Conservation (phyloP, 1,284 basidiomycete species). For the Trichosporon coremiiforme region DNA sequence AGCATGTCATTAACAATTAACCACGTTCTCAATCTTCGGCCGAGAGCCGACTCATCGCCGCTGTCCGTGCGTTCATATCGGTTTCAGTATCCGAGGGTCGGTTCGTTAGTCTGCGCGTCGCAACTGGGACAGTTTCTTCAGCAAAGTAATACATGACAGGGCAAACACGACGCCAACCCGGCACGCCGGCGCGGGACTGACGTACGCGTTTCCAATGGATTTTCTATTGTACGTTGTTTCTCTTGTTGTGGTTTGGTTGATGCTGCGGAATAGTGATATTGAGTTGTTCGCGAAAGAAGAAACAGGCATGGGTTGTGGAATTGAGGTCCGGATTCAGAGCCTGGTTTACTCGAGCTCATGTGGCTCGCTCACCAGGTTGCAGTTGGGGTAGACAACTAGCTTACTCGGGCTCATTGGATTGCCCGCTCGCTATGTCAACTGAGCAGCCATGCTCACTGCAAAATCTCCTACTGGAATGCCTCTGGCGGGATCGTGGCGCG, state of each 20-base stretch:
- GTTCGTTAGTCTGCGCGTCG: background rate
- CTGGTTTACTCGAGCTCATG: slow-evolving; percentile 18
- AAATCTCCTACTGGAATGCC: slow-evolving; percentile 34
- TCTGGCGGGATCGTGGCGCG: slow-evolving; percentile 45
- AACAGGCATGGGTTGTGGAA: background rate
- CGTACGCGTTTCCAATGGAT: background rate
- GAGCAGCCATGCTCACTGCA: slow-evolving; percentile 15
- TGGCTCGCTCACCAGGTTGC: slow-evolving; percentile 18
- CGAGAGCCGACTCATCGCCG: background rate
- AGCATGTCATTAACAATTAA: background rate
- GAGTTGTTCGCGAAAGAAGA: background rate
- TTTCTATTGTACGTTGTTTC: slow-evolving; percentile 7
- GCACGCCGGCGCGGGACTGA: background rate
- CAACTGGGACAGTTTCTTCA: background rate
- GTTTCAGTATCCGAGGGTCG: background rate
- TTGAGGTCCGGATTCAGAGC: background rate
- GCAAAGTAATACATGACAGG: slow-evolving; percentile 4
- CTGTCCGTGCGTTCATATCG: background rate
- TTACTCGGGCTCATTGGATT: slow-evolving; percentile 11
- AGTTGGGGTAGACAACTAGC: slow-evolving; percentile 13
- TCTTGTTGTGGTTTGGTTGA: background rate
- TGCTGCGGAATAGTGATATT: background rate
- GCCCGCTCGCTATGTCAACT: slow-evolving; percentile 17
- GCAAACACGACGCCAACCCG: background rate
- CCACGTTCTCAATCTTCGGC: no score